Base-by-base conservation (phyloP, 1,284 basidiomycete species). In the Marasmius oreades region DNA sequence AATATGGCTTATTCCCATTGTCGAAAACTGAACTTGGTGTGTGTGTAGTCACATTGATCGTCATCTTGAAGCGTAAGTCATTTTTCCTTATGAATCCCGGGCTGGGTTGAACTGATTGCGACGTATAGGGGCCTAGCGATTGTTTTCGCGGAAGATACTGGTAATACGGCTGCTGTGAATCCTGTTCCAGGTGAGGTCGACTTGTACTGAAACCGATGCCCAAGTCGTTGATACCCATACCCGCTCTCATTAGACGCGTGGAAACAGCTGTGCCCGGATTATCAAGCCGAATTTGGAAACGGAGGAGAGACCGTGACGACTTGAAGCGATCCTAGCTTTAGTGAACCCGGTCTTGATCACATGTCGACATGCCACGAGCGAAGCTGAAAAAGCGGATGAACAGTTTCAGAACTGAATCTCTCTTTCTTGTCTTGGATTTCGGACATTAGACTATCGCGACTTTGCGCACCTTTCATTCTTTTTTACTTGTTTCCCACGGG, bases 61-160 rank as follows among this genome's bases (percentile, higher is more conserved):
- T 68, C 75, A 75, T 51, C 63, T 74, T 3, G 61, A 66, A n/a
- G 64, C 62, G 72, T 73, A 61, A 39, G 67, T 55, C 7, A 18
- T 53, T 22, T 47, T 5, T 33, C 3, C 8, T 37, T 37, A 12
- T 12, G 36, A 36, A 8, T 20, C 20, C 43, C 12, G 36, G n/a
- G 22, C 28, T 10, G 34, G 22, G 23, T n/a, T 12, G 22, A 37
- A 37, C 36, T 12, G 12, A 12, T 50, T 31, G 8, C 24, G 12
- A n/a, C 26, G 14, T 31, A 12, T 43, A 75, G 70, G 44, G 74
- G 73, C 18, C 66, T 75, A 60, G 71, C 72, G 2, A 62, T 75
- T 24, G 66, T 75, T n/a, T 71, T 76, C 48, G 73, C 71, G 28
- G 73, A 75, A 60, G 64, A 74, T 57, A 56, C 65, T 12, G 53